phyloP scores from a whole-genome alignment of 441 rosid genomes.

The Euphorbia schlechtendalii region DNA sequence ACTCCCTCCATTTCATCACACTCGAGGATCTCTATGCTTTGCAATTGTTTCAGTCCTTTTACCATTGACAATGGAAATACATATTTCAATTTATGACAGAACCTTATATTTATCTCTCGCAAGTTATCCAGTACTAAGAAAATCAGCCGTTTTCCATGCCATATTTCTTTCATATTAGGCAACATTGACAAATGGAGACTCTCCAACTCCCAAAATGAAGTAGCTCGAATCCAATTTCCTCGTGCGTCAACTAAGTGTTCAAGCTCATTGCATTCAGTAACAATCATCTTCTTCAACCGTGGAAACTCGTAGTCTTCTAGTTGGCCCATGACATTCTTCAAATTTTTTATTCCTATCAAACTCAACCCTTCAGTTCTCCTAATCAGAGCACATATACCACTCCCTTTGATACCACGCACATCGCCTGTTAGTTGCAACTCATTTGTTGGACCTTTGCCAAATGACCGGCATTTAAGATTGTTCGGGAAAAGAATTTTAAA shows the following conservation, averaged over 20 bases:
- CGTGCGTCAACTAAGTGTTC: background rate
- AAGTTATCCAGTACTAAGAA: background rate
- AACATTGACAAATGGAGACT: background rate
- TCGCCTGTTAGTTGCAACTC: constrained; percentile 3
- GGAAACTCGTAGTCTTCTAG: constrained; percentile 4
- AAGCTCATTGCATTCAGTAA: background rate
- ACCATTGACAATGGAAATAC: too few relatives aligned
- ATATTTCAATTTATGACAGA: too few relatives aligned
- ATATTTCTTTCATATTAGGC: background rate
- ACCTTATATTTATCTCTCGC: background rate
- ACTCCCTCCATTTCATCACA: too few relatives aligned
- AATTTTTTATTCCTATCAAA: background rate
- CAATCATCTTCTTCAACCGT: background rate
- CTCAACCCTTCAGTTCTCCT: background rate
- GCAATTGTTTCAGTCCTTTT: background rate
- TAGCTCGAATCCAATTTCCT: background rate
- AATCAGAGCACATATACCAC: background rate
- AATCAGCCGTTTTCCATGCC: background rate
- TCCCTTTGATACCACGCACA: background rate
- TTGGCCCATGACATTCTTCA: background rate
- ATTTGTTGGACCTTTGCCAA: background rate
- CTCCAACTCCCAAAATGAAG: background rate
- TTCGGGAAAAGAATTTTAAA: background rate
- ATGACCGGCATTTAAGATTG: background rate
- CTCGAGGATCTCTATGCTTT: background rate